Percentiles rank a stretch among this genome's conserved stretches.
Conservation (phyloP, 371 early-diverging fungal genomes). For the Rhizomucor pusillus region DNA sequence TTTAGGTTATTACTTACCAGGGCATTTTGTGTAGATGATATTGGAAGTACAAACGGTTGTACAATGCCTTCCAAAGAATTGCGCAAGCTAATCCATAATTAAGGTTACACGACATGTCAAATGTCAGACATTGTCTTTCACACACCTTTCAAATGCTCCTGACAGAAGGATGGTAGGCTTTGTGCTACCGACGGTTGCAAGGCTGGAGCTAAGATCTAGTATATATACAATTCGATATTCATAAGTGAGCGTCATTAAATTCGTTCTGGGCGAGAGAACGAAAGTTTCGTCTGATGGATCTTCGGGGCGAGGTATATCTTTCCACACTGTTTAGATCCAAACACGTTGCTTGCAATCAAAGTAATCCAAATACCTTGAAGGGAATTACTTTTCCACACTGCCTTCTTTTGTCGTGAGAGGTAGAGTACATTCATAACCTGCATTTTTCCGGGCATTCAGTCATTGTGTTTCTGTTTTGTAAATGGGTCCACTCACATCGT, state of each 20-base stretch:
- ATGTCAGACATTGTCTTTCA: neutral
- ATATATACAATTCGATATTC: conserved; percentile 70
- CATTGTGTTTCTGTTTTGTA: conserved; percentile 1
- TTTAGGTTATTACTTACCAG: conserved; percentile 20
- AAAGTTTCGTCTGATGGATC: conserved; percentile 16
- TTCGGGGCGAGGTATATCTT: conserved; percentile 1
- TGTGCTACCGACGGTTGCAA: conserved; percentile 66
- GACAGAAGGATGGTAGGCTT: conserved; percentile 53
- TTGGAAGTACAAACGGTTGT: conserved; percentile 46
- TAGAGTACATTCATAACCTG: conserved; percentile 36
- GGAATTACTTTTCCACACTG: conserved; percentile 33
- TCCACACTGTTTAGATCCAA: neutral
- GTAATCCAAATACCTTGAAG: neutral
- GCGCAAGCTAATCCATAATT: conserved; percentile 19
- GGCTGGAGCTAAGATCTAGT: conserved; percentile 73
- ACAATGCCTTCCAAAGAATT: conserved; percentile 42
- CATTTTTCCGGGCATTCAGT: neutral
- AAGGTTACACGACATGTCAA: conserved; percentile 6
- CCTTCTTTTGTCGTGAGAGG: conserved; percentile 34
- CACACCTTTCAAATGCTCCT: conserved; percentile 58
- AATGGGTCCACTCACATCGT: conserved; percentile 22
- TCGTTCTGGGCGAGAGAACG: conserved; percentile 65
- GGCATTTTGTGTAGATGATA: conserved; percentile 27
- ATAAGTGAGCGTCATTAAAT: conserved; percentile 55
- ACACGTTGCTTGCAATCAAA: too few species aligned